Conservation (phyloP, 345 rosid genomes). For the Bruguiera sexangula region DNA sequence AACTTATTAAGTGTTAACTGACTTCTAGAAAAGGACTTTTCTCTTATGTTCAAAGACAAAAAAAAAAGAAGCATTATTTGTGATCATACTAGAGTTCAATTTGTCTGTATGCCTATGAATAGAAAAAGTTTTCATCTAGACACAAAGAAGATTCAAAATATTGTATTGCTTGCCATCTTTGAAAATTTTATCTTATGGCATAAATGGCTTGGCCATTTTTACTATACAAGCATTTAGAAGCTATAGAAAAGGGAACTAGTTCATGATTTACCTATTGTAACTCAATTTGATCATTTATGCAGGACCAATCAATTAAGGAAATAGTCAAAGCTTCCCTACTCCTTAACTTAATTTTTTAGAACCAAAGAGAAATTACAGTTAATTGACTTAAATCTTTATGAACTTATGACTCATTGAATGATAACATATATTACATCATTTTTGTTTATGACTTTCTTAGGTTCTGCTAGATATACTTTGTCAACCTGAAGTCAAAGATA, state of each 20-base stretch:
- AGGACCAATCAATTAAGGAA: not conserved
- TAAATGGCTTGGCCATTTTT: too few relatives aligned
- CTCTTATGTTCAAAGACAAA: not conserved
- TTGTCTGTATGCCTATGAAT: too few relatives aligned
- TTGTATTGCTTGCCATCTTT: not conserved
- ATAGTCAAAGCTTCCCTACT: not conserved
- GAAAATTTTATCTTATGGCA: not conserved
- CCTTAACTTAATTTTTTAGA: not conserved
- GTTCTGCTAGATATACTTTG: not conserved
- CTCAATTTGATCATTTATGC: too few relatives aligned
- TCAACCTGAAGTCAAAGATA: not conserved
- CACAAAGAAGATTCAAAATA: too few relatives aligned
- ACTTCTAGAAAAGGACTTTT: too few relatives aligned
- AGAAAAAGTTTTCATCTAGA: not conserved
- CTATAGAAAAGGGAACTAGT: not conserved
- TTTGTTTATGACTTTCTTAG: not conserved
- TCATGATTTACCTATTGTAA: not conserved
- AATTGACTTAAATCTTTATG: not conserved
- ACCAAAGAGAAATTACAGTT: not conserved
- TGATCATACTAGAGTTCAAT: not conserved
- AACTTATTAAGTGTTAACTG: not conserved
- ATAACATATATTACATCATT: not conserved
- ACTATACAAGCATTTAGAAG: not conserved
- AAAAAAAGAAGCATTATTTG: not conserved
- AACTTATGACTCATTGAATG: not conserved